Base-by-base conservation (phyloP, 164 flowering plant genomes). In the Umbellularia californica region DNA sequence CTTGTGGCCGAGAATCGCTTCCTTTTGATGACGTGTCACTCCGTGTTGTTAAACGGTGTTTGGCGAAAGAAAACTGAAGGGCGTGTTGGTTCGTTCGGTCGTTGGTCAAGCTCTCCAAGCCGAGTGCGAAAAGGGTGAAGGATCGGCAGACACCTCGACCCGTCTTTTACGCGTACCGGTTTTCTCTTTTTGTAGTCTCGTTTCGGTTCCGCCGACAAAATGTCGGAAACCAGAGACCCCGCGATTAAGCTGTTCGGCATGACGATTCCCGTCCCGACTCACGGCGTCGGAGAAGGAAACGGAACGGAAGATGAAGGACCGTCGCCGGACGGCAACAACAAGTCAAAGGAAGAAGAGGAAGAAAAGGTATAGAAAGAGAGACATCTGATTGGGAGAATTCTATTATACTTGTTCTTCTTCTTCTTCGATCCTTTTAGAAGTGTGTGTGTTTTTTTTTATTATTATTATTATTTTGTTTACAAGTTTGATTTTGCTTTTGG, bases 171-270 rank as follows among this genome's bases (percentile, higher is more conserved):
- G 19, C 58, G 14, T 4, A 13, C 58, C 19, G 20, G 19, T 4
- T 52, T 17, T 52, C 17, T 52, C 4, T 24, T 64, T 64, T 64
- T 7, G 27, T 22, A 30, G 30, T 64, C n/a, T n/a, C 66, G 12
- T 13, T 52, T 52, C 58, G 14, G 14, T 52, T 52, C 19, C 58
- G 17, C 58, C 1, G 1, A 13, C 33, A 33, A 33, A 68, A 74
- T 74, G 77, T 75, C 60, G 69, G 77, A 75, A 5, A 27, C 11
- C 33, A 65, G 74, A 50, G 79, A 77, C 30, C 79, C 75, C 19
- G 75, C 79, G 24, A 77, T 77, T 24, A 77, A 77, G 79, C 75
- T 77, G 14, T 77, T 77, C 71, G 79, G 79, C 58, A 77, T 23
- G 75, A 77, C 79, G 66, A 77, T 77, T 35, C 71, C 70, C 22